A percentile compares a stretch with the other conserved stretches of the same genome.
Conservation (phyloP, 179 eudicot genomes). For the Silene noctiflora region DNA sequence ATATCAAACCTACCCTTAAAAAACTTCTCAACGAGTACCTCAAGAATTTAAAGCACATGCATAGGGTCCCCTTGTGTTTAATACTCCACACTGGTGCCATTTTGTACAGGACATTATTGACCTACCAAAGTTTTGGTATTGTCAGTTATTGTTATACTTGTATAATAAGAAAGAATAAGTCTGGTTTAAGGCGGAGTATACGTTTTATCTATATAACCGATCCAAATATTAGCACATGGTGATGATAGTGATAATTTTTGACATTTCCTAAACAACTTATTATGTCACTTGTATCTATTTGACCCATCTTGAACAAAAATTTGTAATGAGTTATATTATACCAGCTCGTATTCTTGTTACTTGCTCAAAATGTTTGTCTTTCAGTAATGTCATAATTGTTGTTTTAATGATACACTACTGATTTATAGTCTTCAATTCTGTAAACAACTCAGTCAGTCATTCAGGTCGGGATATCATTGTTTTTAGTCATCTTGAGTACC, state of each 20-base stretch:
- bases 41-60: conserved; percentile 17
- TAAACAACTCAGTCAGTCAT: not conserved
- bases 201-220: too few relatives aligned
- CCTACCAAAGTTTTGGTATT: conserved; percentile 8
- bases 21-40: too few relatives aligned
- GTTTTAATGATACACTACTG: not conserved
- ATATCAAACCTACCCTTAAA: not conserved
- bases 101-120: not conserved
- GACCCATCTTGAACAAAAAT: too few relatives aligned
- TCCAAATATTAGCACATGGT: too few relatives aligned
- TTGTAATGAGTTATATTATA: not conserved
- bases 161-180: too few relatives aligned
- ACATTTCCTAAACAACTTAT: too few relatives aligned
- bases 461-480: not conserved
- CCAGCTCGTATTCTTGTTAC: not conserved
- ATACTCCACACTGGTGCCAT: not conserved
- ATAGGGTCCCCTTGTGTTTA: conserved; percentile 19
- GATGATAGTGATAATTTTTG: too few relatives aligned
- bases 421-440: not conserved
- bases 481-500: too few relatives aligned
- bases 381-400: not conserved
- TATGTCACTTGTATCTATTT: too few relatives aligned
- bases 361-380: not conserved
- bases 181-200: too few relatives aligned
- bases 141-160: not conserved